Evolutionary conservation across 164 flowering plant genomes (phyloP), one percentile per base, ranked within the genome.

Genomic region (Santalum album): DNA sequence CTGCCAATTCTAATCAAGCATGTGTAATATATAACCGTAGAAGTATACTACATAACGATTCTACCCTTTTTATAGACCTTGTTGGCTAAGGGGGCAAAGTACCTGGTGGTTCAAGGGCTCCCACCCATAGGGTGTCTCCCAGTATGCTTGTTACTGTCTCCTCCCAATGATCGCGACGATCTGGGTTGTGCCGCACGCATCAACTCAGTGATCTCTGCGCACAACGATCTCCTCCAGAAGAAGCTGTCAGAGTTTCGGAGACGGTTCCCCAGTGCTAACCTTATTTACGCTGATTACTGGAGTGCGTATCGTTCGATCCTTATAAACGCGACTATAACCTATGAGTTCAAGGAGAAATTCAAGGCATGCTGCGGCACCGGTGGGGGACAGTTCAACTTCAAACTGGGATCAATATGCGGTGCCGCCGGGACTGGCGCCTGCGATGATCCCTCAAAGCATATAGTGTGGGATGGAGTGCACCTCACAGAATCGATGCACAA

Each of bases 381-480:
- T 1, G 15, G 7, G 0, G 72, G 68, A 3, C 12, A 1, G 0
- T 43, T 61, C 36, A 76, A 76, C 66, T 76, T 69, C 57, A 48
- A 77, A 17, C 0, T 20, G 21, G 12, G 60, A 14, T 45, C 38
- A 0, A 11, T 70, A 0, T 80, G 85, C 27, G 80, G 85, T 7
- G 18, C 65, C 0, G 12, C 48, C 0, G 55, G 53, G 14, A 21
- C 85, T 0, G n/a, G 63, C 3, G 20, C 25, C 20, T 80, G 82
- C 58, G 16, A 18, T 0, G 55, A 75, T 15, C 69, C 82, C 0
- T 22, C 24, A 16, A 49, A 69, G 43, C 56, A 69, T 50, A 62
- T 77, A 9, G 59, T 19, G 52, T 77, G 85, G 85, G 82, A 80
- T 48, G 89, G 94, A 2, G 62, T 85, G 26, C 86, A 79, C 55